A percentile compares a stretch with the other conserved stretches of the same genome.
Conservation (phyloP, 106 monocot species). For the Dendrobium officinale region DNA sequence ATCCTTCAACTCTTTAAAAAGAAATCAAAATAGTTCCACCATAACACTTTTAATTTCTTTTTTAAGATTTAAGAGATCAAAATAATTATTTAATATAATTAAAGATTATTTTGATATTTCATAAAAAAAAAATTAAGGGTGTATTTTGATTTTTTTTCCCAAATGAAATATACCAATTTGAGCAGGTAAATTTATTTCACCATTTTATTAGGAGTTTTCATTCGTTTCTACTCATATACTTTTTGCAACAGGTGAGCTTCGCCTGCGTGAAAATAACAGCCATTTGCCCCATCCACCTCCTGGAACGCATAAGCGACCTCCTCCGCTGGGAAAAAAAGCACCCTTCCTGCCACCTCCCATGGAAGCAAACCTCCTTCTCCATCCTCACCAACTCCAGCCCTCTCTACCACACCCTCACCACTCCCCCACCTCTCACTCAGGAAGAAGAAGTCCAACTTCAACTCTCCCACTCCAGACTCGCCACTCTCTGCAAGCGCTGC, state of each 20-base stretch:
- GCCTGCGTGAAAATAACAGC: slow-evolving; percentile 91
- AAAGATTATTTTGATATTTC: too few relatives aligned
- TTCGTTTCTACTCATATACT: background rate
- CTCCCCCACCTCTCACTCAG: slow-evolving; percentile 38
- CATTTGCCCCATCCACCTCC: slow-evolving; percentile 69
- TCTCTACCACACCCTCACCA: slow-evolving; percentile 51
- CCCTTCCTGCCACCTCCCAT: slow-evolving; percentile 41
- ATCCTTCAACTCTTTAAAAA: too few relatives aligned
- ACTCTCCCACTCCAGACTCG: slow-evolving; percentile 40
- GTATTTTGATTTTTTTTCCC: too few relatives aligned
- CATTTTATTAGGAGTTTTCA: too few relatives aligned
- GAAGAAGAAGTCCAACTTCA: slow-evolving; percentile 50
- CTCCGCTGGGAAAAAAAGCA: slow-evolving; percentile 66
- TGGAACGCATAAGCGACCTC: slow-evolving; percentile 66
- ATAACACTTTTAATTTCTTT: too few relatives aligned
- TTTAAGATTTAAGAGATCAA: too few relatives aligned
- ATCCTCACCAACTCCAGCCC: slow-evolving; percentile 53
- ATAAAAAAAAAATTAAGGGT: too few relatives aligned
- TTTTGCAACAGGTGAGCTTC: slow-evolving; percentile 51
- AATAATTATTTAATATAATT: too few relatives aligned
- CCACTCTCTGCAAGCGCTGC: slow-evolving; percentile 45
- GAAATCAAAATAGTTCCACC: too few relatives aligned
- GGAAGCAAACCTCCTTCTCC: slow-evolving; percentile 56
- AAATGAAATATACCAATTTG: too few relatives aligned
- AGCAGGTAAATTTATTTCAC: too few relatives aligned